phyloP scores from a whole-genome alignment of 129 eudicot genomes.

The Flaveria bidentis region DNA sequence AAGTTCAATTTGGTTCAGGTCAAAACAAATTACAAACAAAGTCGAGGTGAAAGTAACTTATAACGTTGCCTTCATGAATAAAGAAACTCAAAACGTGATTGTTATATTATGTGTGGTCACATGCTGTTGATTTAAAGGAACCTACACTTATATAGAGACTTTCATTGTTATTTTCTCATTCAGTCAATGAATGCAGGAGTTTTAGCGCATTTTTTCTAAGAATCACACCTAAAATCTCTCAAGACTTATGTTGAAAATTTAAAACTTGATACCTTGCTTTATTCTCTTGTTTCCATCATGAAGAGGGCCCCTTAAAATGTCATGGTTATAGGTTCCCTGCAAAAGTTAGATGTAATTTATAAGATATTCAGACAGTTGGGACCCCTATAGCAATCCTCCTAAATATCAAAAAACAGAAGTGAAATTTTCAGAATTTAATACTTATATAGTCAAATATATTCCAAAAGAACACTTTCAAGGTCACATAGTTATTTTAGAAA shows the following conservation, averaged over 20 bases:
- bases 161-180: slow-evolving; percentile 45
- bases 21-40: too few species aligned
- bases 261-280: slow-evolving; percentile 60
- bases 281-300: slow-evolving; percentile 61
- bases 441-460: too few species aligned
- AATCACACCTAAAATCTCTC: slow-evolving; percentile 60
- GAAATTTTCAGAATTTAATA: too few species aligned
- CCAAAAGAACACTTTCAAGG: too few species aligned
- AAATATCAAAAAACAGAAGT: too few species aligned
- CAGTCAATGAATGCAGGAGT: slow-evolving; percentile 47
- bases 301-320: slow-evolving; percentile 21
- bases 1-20: too few species aligned
- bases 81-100: neutral
- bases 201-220: slow-evolving; percentile 59
- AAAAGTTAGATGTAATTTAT: too few species aligned
- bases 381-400: too few species aligned
- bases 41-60: slow-evolving; percentile 47
- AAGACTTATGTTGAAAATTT: slow-evolving; percentile 64
- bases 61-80: slow-evolving; percentile 67
- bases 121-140: neutral
- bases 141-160: slow-evolving; percentile 55
- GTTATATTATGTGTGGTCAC: neutral
- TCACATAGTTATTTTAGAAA: too few species aligned
- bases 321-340: too few species aligned
- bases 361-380: too few species aligned